These are phyloP conservation scores for Phyllosticta paracitricarpa DNA, from an alignment of 2,329 filamentous ascomycete genomes.

Conservation along the genomic window DNA sequence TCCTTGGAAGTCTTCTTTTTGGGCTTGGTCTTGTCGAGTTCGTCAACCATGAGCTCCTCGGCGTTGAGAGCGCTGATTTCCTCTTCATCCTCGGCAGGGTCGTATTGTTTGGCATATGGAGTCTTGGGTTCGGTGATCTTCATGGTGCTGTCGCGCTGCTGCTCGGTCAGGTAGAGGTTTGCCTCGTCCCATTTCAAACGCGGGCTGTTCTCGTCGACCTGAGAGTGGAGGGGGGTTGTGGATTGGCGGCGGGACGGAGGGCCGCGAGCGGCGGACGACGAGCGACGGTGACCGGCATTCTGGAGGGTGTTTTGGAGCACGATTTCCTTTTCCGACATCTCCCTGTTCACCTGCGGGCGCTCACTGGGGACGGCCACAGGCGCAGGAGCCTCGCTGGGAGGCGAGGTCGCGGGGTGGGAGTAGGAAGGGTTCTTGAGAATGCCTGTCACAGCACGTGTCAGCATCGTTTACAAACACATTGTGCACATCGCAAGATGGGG, in stretches of 20 bases:
- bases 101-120: conserved; percentile 85
- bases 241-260: conserved; percentile 66
- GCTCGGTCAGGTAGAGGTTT: conserved; percentile 93
- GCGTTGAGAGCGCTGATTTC: conserved; percentile 58
- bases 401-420: conserved; percentile 32
- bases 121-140: conserved; percentile 99
- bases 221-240: conserved; percentile 37
- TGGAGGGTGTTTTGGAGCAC: conserved; percentile 89
- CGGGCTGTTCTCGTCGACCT: conserved; percentile 52
- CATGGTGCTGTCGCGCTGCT: conserved; percentile 92
- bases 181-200: conserved; percentile 97
- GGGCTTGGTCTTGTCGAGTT: conserved; percentile 47
- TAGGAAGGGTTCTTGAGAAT: conserved; percentile 81
- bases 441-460: conserved; percentile 42
- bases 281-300: conserved; percentile 81
- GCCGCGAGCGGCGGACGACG: conserved; percentile 61
- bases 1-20: conserved; percentile 41
- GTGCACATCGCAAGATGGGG: not conserved
- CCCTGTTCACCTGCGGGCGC: conserved; percentile 36
- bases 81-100: conserved; percentile 77
- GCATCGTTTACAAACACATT: not conserved
- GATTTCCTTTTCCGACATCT: conserved; percentile 70
- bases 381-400: conserved; percentile 29
- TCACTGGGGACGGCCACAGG: conserved; percentile 24
- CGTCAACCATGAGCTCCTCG: conserved; percentile 58